These are phyloP conservation scores for Lachnellula occidentalis DNA, from an alignment of 2,329 filamentous ascomycete genomes.

Conservation along the genomic window DNA sequence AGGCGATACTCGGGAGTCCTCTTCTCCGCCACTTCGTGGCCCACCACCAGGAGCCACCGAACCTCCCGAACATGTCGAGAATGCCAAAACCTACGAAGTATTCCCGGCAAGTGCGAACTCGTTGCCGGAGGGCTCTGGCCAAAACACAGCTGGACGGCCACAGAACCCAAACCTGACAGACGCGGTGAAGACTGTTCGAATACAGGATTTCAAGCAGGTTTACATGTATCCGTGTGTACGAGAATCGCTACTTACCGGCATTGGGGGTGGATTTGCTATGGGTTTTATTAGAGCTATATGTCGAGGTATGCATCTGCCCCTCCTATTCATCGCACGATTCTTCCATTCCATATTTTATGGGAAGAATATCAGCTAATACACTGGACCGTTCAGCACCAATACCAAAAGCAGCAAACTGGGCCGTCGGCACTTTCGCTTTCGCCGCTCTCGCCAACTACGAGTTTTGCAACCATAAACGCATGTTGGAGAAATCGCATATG, in stretches of 20 bases:
- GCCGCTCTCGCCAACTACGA: conserved; percentile 72
- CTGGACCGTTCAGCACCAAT: conserved; percentile 43
- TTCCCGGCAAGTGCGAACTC: conserved; percentile 32
- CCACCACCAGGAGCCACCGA: conserved; percentile 34
- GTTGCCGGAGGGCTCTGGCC: conserved; percentile 29
- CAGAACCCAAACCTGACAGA: conserved; percentile 46
- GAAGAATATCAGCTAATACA: too few species aligned
- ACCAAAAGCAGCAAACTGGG: conserved; percentile 74
- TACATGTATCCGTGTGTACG: conserved; percentile 79
- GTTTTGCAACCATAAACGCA: conserved; percentile 71
- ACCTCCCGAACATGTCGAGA: conserved; percentile 32
- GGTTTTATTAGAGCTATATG: conserved; percentile 70
- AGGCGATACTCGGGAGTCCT: conserved; percentile 32
- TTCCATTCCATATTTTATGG: too few species aligned
- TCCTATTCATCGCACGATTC: neutral
- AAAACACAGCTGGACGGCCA: conserved; percentile 28
- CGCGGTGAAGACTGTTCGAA: conserved; percentile 61
- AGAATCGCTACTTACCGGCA: conserved; percentile 76
- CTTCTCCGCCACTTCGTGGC: conserved; percentile 21
- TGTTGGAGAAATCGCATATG: conserved; percentile 76
- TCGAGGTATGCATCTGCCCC: conserved; percentile 51
- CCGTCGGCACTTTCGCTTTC: conserved; percentile 69
- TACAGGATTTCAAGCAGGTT: conserved; percentile 64
- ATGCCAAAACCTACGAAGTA: conserved; percentile 36
- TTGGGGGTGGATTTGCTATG: conserved; percentile 69